Conservation (phyloP, 495 filamentous ascomycete species). For the Amniculicola lignicola region DNA sequence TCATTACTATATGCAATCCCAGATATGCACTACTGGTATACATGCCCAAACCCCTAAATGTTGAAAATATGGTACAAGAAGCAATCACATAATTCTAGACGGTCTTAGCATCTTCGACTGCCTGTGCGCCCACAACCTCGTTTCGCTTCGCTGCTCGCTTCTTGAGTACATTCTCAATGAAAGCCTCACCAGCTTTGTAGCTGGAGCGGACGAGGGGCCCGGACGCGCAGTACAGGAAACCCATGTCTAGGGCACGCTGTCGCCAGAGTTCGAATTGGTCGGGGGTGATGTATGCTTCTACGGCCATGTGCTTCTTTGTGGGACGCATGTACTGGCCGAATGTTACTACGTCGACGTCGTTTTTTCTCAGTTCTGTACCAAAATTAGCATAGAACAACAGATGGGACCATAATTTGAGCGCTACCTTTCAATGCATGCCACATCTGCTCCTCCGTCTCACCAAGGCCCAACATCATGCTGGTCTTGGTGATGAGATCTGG, state of each 20-base stretch:
- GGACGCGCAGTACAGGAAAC: constrained; percentile 93
- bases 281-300: constrained; percentile 89
- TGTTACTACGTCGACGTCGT: constrained; percentile 88
- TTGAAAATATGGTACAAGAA: too few relatives aligned
- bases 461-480: constrained; percentile 91
- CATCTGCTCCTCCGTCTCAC: constrained; percentile 88
- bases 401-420: too few relatives aligned
- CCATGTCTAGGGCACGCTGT: constrained; percentile 85
- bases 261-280: constrained; percentile 88
- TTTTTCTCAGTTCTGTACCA: constrained; percentile 64
- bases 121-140: constrained; percentile 8
- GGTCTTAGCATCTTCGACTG: neutral
- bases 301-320: constrained; percentile 95
- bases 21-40: too few relatives aligned
- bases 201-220: constrained; percentile 88
- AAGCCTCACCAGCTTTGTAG: constrained; percentile 97
- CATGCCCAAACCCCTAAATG: too few relatives aligned
- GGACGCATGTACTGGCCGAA: constrained; percentile 99
- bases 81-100: too few relatives aligned
- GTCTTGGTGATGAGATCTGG: constrained; percentile 90
- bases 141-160: constrained; percentile 57
- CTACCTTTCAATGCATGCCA: constrained; percentile 71
- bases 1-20: too few relatives aligned
- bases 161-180: constrained; percentile 96
- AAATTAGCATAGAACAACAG: constrained; percentile 32